Evolutionary conservation across 2,329 filamentous ascomycete genomes (phyloP).

Genomic region (Metarhizium robertsii): DNA sequence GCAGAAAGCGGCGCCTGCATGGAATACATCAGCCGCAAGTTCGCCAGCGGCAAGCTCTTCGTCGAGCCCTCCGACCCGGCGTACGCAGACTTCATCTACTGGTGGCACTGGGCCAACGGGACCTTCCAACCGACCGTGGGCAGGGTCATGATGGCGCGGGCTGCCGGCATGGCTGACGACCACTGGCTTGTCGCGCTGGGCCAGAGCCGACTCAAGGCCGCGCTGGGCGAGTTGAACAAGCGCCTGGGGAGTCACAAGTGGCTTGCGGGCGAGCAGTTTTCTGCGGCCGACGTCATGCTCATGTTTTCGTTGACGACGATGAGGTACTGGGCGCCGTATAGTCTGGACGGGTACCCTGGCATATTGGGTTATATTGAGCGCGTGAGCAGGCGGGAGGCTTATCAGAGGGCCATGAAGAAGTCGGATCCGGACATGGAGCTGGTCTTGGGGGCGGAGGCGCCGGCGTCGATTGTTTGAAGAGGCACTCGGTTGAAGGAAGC

Average conservation of each 20-base stretch:
- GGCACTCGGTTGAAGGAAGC: not conserved
- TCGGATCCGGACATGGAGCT: conserved; percentile 36
- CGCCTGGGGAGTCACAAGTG: conserved; percentile 38
- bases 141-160: conserved; percentile 25
- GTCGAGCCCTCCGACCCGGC: conserved; percentile 33
- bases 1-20: conserved; percentile 50
- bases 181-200: conserved; percentile 20
- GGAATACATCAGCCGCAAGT: conserved; percentile 51
- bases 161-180: conserved; percentile 5
- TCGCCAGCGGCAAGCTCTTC: conserved; percentile 40
- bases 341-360: conserved; percentile 29
- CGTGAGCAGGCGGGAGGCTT: conserved; percentile 33
- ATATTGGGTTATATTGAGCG: conserved; percentile 37
- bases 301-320: conserved; percentile 53
- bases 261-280: conserved; percentile 53
- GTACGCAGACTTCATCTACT: conserved; percentile 55
- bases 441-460: conserved; percentile 16
- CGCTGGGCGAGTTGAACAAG: conserved; percentile 41
- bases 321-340: conserved; percentile 39
- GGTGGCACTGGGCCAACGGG: conserved; percentile 49
- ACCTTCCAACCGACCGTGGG: conserved; percentile 30
- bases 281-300: conserved; percentile 56
- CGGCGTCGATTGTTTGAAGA: not conserved
- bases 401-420: conserved; percentile 37
- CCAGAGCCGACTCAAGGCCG: conserved; percentile 22